Evolutionary conservation across 345 rosid species (phyloP).

Genomic region (Eucalyptus polybractea): DNA sequence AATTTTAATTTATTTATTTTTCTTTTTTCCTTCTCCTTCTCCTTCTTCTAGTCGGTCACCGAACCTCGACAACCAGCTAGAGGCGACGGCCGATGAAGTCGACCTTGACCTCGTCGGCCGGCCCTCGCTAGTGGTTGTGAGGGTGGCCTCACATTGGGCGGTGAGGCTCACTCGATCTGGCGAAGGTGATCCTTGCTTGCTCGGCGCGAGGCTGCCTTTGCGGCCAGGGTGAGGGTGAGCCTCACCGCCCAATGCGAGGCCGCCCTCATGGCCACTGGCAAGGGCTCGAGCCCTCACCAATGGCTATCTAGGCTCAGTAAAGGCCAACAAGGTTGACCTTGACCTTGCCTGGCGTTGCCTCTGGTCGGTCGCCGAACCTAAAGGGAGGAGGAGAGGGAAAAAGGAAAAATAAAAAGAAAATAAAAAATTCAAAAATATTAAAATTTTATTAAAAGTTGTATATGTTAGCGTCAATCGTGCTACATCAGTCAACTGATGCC

Average conservation of each 20-base stretch:
- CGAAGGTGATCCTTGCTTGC: fast-evolving
- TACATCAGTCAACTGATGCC: fast-evolving
- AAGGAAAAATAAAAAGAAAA: no score
- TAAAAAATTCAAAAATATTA: no score
- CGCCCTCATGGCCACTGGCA: fast-evolving
- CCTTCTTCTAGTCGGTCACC: no score
- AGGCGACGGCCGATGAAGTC: no score
- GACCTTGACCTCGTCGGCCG: fast-evolving
- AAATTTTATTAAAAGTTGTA: no score
- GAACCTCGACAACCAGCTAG: fast-evolving
- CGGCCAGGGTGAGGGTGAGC: no score
- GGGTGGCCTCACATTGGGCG: fast-evolving
- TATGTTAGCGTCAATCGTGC: fast-evolving
- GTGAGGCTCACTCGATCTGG: no score
- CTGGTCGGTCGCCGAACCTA: fast-evolving
- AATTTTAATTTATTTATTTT: no score
- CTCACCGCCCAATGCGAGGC: fast-evolving
- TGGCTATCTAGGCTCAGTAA: fast-evolving
- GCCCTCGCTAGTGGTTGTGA: no score
- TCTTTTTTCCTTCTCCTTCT: no score
- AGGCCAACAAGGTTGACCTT: fast-evolving
- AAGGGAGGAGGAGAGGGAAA: no score
- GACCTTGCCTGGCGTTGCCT: fast-evolving
- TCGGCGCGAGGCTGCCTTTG: fast-evolving
- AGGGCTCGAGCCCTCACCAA: fast-evolving